Evolutionary conservation across 371 early-diverging fungal species (phyloP).

Genomic region (Mucor lusitanicus): DNA sequence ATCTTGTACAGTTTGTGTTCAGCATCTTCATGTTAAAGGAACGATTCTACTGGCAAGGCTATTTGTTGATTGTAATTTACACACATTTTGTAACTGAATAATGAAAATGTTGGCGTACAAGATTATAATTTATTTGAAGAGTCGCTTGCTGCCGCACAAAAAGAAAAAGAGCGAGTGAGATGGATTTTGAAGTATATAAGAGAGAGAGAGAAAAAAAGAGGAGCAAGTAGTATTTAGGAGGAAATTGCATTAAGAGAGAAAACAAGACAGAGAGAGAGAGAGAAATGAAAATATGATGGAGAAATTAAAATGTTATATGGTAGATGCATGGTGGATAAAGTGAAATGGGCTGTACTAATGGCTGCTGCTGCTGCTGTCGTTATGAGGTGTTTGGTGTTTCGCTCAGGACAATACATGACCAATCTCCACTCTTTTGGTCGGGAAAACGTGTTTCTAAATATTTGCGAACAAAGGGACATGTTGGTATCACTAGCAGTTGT

Average conservation of each 20-base stretch:
- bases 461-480: conserved; percentile 29
- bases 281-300: neutral
- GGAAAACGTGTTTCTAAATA: conserved; percentile 17
- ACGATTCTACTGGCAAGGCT: neutral
- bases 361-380: neutral
- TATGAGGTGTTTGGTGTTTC: neutral
- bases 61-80: neutral
- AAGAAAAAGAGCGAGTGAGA: neutral
- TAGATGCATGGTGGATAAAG: neutral
- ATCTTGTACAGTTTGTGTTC: neutral
- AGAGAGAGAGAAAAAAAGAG: neutral
- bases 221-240: neutral
- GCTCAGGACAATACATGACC: conserved; percentile 13
- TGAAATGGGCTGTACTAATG: too few species aligned
- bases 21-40: neutral
- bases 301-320: neutral
- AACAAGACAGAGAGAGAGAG: too few species aligned
- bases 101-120: neutral
- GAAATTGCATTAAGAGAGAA: neutral
- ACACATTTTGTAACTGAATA: neutral
- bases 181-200: neutral
- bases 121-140: neutral
- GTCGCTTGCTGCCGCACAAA: neutral
- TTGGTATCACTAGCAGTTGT: conserved; percentile 24
- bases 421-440: conserved; percentile 13